Percentiles rank a stretch among this genome's conserved stretches.
Evolutionary conservation across 345 rosid genomes (phyloP).

Genomic region (Aethionema arabicum): DNA sequence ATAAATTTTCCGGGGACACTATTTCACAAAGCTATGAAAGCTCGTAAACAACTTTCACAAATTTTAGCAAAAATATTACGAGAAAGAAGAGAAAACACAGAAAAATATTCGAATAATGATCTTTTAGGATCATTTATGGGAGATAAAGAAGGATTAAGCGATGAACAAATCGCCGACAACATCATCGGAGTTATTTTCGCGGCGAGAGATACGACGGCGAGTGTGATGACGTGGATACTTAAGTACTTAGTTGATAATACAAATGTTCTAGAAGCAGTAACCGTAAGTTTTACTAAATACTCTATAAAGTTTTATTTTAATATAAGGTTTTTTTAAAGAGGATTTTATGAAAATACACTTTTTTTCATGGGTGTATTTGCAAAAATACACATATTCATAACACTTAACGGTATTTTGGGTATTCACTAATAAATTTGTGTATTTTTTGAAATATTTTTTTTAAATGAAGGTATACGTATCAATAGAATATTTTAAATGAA

Average conservation of each 20-base stretch:
- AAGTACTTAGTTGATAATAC: slow-evolving; percentile 78
- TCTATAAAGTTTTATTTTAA: too few relatives aligned
- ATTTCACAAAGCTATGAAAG: slow-evolving; percentile 83
- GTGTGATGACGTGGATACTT: slow-evolving; percentile 80
- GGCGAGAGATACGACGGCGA: slow-evolving; percentile 88
- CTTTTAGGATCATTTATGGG: slow-evolving; percentile 81
- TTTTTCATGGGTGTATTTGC: too few relatives aligned
- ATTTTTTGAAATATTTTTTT: too few relatives aligned
- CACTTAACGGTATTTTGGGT: too few relatives aligned
- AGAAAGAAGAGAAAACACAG: slow-evolving; percentile 45
- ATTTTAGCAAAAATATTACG: slow-evolving; percentile 64
- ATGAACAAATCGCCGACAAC: slow-evolving; percentile 85
- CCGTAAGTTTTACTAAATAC: slow-evolving; percentile 43
- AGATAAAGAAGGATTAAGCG: slow-evolving; percentile 60
- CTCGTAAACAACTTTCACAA: slow-evolving; percentile 72
- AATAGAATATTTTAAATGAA: too few relatives aligned
- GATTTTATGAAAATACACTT: too few relatives aligned
- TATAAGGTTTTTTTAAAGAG: too few relatives aligned
- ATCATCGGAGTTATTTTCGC: slow-evolving; percentile 88
- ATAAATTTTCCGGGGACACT: slow-evolving; percentile 88
- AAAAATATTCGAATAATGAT: slow-evolving; percentile 38
- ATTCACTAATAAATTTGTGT: too few relatives aligned
- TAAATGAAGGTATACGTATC: too few relatives aligned
- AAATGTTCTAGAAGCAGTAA: slow-evolving; percentile 64
- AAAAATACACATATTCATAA: too few relatives aligned